A percentile compares a stretch with the other conserved stretches of the same genome.
Conservation (phyloP, 192 early-diverging fungal species). For the Linnemannia hyalina region DNA sequence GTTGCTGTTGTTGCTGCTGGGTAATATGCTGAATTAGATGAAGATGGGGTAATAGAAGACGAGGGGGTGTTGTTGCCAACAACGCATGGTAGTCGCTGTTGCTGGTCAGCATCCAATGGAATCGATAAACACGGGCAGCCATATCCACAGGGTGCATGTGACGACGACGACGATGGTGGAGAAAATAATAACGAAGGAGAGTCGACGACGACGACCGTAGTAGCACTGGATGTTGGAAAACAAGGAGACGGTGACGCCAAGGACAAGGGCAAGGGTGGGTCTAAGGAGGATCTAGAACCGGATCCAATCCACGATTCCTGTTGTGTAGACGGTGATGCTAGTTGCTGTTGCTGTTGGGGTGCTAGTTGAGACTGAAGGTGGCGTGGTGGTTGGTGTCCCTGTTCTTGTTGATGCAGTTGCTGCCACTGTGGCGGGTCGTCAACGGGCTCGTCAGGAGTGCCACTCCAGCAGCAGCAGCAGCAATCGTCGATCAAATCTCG, state of each 20-base stretch:
- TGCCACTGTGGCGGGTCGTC: neutral
- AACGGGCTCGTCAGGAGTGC: neutral
- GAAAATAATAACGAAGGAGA: neutral
- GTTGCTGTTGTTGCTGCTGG: neutral
- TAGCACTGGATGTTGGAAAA: neutral
- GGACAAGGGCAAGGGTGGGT: neutral
- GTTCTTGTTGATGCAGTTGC: neutral
- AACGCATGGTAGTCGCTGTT: neutral
- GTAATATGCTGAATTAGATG: conserved; percentile 1
- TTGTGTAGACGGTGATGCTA: neutral
- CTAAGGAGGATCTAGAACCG: conserved; percentile 4
- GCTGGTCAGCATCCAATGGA: neutral
- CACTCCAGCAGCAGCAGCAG: neutral
- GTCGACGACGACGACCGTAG: neutral
- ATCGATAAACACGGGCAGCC: neutral
- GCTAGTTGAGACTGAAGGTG: neutral
- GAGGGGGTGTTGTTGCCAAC: neutral
- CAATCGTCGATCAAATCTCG: neutral
- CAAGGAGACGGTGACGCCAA: neutral
- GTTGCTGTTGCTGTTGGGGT: neutral
- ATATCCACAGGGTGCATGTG: neutral
- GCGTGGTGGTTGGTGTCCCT: neutral
- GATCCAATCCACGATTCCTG: neutral
- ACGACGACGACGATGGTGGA: neutral
- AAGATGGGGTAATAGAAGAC: conserved; percentile 1